Conservation (phyloP, 2,329 filamentous ascomycete genomes). For the Neopestalotiopsis sp. region DNA sequence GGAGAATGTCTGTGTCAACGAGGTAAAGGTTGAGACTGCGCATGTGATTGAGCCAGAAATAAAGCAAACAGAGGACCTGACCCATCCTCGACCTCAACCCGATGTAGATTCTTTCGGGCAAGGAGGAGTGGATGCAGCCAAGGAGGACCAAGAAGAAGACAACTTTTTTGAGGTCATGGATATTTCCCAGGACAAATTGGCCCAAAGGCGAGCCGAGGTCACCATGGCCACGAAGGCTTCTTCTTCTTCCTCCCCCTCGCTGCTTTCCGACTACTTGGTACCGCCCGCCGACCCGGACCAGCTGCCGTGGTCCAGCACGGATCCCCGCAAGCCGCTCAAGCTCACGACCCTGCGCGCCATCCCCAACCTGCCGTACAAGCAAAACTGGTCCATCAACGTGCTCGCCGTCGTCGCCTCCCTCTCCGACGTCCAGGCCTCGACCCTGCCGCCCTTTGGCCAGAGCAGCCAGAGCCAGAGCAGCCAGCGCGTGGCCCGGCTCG, state of each 20-base stretch:
- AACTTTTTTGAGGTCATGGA: conserved; percentile 46
- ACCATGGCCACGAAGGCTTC: conserved; percentile 6
- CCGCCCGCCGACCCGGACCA: conserved; percentile 16
- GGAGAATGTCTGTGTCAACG: not conserved
- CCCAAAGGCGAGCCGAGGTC: conserved; percentile 26
- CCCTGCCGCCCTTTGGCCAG: conserved; percentile 55
- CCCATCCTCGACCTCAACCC: not conserved
- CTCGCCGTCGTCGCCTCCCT: conserved; percentile 55
- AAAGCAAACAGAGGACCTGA: not conserved
- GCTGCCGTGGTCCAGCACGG: conserved; percentile 44
- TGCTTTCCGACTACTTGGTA: conserved; percentile 18
- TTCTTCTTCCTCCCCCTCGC: not conserved
- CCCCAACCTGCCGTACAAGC: conserved; percentile 57
- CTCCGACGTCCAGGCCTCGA: conserved; percentile 52
- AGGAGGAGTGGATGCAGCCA: conserved; percentile 26
- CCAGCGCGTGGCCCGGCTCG: conserved; percentile 48
- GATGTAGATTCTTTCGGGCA: conserved; percentile 12
- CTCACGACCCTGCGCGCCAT: conserved; percentile 56
- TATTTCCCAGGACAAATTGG: conserved; percentile 29
- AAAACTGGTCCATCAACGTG: conserved; percentile 63
- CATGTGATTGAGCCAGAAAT: not conserved
- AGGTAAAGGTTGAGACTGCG: not conserved
- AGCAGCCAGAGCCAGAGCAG: conserved; percentile 28
- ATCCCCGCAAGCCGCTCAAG: conserved; percentile 50
- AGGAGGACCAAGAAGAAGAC: conserved; percentile 22